phyloP scores from a whole-genome alignment of 768 basidiomycete species.

The Lentinula detonsa region DNA sequence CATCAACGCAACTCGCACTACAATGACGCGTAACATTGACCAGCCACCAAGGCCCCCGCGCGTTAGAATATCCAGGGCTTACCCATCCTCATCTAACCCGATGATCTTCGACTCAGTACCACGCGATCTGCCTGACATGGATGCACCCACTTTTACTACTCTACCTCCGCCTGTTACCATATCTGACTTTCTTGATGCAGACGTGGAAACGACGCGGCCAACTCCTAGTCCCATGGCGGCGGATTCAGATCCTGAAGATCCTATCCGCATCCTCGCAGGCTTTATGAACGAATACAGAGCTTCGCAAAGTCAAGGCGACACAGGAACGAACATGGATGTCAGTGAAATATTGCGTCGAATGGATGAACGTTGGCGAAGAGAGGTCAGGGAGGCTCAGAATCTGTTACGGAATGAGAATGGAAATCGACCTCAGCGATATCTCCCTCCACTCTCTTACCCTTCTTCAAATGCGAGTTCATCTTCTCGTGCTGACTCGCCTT shows the following conservation, averaged over 20 bases:
- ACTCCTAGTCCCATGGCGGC: slow-evolving; percentile 1
- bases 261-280: not conserved
- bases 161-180: not conserved
- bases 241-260: not conserved
- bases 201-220: not conserved
- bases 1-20: not conserved
- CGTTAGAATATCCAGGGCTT: not conserved
- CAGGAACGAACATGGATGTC: not conserved
- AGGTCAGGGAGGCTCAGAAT: not conserved
- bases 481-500: not conserved
- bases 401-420: not conserved
- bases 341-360: not conserved
- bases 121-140: not conserved
- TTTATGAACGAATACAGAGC: not conserved
- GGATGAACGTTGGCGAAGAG: not conserved
- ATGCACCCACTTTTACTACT: not conserved
- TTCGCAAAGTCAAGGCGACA: not conserved
- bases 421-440: not conserved
- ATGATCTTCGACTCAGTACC: slow-evolving; percentile 5
- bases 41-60: not conserved
- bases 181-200: not conserved
- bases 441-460: not conserved
- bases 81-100: not conserved
- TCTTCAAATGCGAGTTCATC: not conserved
- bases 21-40: not conserved